Conservation (phyloP, 1,139 yeast genomes). For the Candida tetrigidarum region DNA sequence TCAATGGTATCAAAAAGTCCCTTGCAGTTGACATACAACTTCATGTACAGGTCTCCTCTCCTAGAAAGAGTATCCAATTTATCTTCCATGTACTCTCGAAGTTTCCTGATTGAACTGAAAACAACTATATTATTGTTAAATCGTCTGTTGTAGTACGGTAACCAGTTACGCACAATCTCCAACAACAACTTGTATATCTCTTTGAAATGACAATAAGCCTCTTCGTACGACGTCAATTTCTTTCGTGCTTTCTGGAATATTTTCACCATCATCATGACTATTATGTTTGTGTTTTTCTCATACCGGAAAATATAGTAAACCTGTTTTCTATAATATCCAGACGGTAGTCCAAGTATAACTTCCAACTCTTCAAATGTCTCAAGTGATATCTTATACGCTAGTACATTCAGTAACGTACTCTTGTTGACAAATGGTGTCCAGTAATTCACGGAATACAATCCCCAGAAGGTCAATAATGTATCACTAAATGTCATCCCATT, state of each 20-base stretch:
- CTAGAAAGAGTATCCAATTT: background rate
- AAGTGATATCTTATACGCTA: slow-evolving; percentile 19
- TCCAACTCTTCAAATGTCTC: slow-evolving; percentile 13
- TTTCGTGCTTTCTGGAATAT: slow-evolving; percentile 15
- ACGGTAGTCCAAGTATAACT: background rate
- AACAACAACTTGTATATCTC: slow-evolving; percentile 14
- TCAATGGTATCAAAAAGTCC: slow-evolving; percentile 1
- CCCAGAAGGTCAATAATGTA: slow-evolving; percentile 30
- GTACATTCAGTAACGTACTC: slow-evolving; percentile 13
- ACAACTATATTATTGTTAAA: slow-evolving; percentile 35
- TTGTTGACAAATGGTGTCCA: slow-evolving; percentile 32
- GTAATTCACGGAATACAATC: slow-evolving; percentile 29
- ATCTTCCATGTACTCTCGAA: slow-evolving; percentile 6
- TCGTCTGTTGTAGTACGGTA: slow-evolving; percentile 35
- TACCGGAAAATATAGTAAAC: slow-evolving; percentile 5
- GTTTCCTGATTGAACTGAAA: slow-evolving; percentile 27
- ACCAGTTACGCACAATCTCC: slow-evolving; percentile 30
- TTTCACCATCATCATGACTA: slow-evolving; percentile 25
- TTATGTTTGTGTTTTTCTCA: slow-evolving; percentile 28
- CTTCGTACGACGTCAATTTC: slow-evolving; percentile 8
- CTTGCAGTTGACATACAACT: background rate
- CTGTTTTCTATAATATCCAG: slow-evolving; percentile 9
- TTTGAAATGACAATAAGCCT: slow-evolving; percentile 16
- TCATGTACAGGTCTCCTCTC: background rate
- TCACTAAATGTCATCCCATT: slow-evolving; percentile 20